Base-by-base conservation (phyloP, 202 grass and related monocot species). In the Carex arenaria region DNA sequence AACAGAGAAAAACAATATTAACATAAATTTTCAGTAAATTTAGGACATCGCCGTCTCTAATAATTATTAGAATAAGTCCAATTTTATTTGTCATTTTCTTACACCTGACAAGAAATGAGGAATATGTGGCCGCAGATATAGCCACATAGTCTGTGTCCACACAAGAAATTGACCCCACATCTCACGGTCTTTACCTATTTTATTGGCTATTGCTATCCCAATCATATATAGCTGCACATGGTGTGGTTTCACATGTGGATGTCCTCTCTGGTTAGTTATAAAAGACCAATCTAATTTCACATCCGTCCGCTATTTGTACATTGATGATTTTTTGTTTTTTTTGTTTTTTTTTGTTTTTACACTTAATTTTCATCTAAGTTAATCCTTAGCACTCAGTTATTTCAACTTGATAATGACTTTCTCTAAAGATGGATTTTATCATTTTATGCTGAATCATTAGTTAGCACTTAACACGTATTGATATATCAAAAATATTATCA, bases 131-230 rank as follows among this genome's bases (percentile, higher is more conserved):
- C 18, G 22, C 56, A 80, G 36, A 80, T 15, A 51, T 60, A 64
- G 78, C 78, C 78, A 80, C 78, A 51, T 40, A 64, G 8, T 45
- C 49, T 63, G 60, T 64, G 36, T 42, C 78, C 53, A 80, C 78
- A 80, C 32, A 62, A 47, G 57, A 80, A 43, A 3, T 64, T 80
- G 78, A 80, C 78, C 52, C 53, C 32, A 32, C 7, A 64, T 79
- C 57, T 32, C 5, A 28, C 32, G 15, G 15, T 43, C 17, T 3
- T 69, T 10, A 43, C 34, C 10, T 72, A 51, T n/a, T n/a, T n/a
- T n/a, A n/a, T n/a, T 72, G 3, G 2, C 42, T 72, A 51, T 72
- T 51, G 69, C 19, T 51, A 72, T 56, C 72, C 2, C 20, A 5
- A 55, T 75, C 49, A 32, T 56, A 75, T 23, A 18, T 55, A 75